A percentile compares a stretch with the other conserved stretches of the same genome.
Evolutionary conservation across 495 filamentous ascomycete genomes (phyloP).

Genomic region (Hamigera avellanea): DNA sequence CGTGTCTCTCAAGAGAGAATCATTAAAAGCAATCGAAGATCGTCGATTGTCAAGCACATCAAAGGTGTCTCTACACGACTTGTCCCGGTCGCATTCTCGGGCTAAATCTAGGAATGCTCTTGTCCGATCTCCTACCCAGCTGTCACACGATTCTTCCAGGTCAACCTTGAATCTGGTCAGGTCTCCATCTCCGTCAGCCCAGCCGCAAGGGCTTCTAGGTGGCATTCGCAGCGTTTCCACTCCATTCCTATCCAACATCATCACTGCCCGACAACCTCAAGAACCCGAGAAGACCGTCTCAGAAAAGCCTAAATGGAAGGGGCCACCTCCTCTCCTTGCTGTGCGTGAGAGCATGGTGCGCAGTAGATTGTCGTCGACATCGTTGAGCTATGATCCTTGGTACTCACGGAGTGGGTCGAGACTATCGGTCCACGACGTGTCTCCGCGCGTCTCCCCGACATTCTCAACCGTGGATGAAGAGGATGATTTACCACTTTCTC

Average conservation of each 20-base stretch:
- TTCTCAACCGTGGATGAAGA: slow-evolving; percentile 23
- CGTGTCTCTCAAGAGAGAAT: slow-evolving; percentile 5
- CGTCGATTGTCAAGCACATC: slow-evolving; percentile 1
- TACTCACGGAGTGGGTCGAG: slow-evolving; percentile 18
- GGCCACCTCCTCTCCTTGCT: slow-evolving; percentile 26
- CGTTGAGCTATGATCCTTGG: slow-evolving; percentile 25
- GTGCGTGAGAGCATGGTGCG: slow-evolving; percentile 29
- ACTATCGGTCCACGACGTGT: slow-evolving; percentile 12
- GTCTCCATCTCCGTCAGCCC: slow-evolving; percentile 3
- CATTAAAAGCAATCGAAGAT: slow-evolving; percentile 7
- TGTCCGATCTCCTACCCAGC: slow-evolving; percentile 3
- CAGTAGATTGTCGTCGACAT: slow-evolving; percentile 28
- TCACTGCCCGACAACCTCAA: slow-evolving; percentile 5
- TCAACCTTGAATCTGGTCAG: slow-evolving; percentile 8
- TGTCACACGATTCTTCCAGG: slow-evolving; percentile 11
- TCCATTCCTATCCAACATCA: slow-evolving; percentile 26
- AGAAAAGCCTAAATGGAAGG: slow-evolving; percentile 19
- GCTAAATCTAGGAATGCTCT: background rate
- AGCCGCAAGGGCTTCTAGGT: slow-evolving; percentile 2
- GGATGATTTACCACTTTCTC: slow-evolving; percentile 67
- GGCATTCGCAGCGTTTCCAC: slow-evolving; percentile 29
- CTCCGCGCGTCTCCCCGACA: slow-evolving; percentile 4
- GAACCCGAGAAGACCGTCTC: slow-evolving; percentile 4
- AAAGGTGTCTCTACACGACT: background rate
- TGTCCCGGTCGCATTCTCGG: background rate